These are phyloP conservation scores for Colletotrichum navitas DNA, from an alignment of 2,329 filamentous ascomycete genomes.

Conservation along the genomic window DNA sequence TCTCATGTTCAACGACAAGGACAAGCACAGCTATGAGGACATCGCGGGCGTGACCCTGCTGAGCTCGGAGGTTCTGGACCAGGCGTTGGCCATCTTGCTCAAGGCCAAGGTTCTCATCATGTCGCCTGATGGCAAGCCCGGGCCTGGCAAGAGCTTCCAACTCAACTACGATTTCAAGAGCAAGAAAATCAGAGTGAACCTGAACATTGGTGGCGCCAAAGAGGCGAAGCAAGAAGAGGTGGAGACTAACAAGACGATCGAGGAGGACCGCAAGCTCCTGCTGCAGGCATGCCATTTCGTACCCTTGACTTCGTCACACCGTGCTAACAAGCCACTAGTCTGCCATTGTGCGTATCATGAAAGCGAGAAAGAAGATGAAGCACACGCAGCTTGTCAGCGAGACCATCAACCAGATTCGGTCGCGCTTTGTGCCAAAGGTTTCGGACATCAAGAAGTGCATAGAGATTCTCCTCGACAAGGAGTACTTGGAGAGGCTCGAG, in stretches of 20 bases:
- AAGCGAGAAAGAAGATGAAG: constrained; percentile 99
- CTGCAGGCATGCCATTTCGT: constrained; percentile 82
- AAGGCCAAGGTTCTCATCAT: constrained; percentile 92
- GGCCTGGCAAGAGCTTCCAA: constrained; percentile 81
- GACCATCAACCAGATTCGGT: constrained; percentile 94
- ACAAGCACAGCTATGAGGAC: constrained; percentile 87
- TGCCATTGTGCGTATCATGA: constrained; percentile 99
- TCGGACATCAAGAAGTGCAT: constrained; percentile 99
- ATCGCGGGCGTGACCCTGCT: constrained; percentile 86
- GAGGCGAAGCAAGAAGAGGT: constrained; percentile 97
- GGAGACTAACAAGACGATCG: constrained; percentile 99
- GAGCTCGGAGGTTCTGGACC: constrained; percentile 85
- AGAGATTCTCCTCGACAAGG: constrained; percentile 97
- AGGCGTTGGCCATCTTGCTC: constrained; percentile 85
- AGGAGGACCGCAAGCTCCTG: constrained; percentile 95
- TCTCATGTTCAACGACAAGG: constrained; percentile 92
- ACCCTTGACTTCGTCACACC: neutral
- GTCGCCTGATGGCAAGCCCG: constrained; percentile 79
- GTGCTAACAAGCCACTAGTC: constrained; percentile 71
- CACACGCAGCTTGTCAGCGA: constrained; percentile 94
- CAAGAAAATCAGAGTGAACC: constrained; percentile 97
- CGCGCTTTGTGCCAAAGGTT: constrained; percentile 92
- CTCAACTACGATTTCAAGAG: constrained; percentile 97
- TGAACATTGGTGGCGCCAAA: constrained; percentile 94
- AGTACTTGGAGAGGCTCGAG: constrained; percentile 95